These are phyloP conservation scores for Neophaeococcomyces aloes DNA, from an alignment of 2,329 filamentous ascomycete species.

Conservation along the genomic window DNA sequence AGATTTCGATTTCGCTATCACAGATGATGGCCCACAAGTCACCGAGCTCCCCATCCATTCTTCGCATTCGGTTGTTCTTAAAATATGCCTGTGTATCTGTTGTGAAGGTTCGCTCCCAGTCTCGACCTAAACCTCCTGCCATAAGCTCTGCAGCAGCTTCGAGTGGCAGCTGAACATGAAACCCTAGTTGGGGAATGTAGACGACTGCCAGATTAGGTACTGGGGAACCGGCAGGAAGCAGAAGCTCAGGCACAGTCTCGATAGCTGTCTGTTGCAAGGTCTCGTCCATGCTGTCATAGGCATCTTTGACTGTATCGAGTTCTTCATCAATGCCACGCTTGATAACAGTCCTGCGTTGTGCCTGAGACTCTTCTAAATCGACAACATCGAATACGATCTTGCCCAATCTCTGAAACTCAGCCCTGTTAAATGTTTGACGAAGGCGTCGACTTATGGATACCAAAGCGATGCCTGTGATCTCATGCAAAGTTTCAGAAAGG, in stretches of 20 bases:
- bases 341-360: slow-evolving; percentile 62
- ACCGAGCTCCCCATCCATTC: slow-evolving; percentile 71
- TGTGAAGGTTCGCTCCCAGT: slow-evolving; percentile 70
- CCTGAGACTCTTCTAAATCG: slow-evolving; percentile 31
- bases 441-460: slow-evolving; percentile 33
- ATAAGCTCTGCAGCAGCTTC: slow-evolving; percentile 42
- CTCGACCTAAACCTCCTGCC: slow-evolving; percentile 30
- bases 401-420: slow-evolving; percentile 55
- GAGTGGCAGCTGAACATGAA: slow-evolving; percentile 63
- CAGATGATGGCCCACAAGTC: slow-evolving; percentile 79
- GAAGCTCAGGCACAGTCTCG: slow-evolving; percentile 53
- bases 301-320: slow-evolving; percentile 67
- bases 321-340: slow-evolving; percentile 58
- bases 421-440: slow-evolving; percentile 48
- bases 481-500: slow-evolving; percentile 53
- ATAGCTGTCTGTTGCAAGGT: slow-evolving; percentile 59
- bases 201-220: slow-evolving; percentile 57
- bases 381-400: slow-evolving; percentile 58
- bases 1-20: slow-evolving; percentile 80
- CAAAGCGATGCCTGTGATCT: slow-evolving; percentile 43
- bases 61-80: slow-evolving; percentile 71
- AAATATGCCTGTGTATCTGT: slow-evolving; percentile 67
- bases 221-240: slow-evolving; percentile 42
- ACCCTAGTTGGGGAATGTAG: slow-evolving; percentile 85
- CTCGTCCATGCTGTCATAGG: slow-evolving; percentile 65